A percentile compares a stretch with the other conserved stretches of the same genome.
phyloP scores from a whole-genome alignment of 495 filamentous ascomycete species.

The Stereocaulon alpinum region DNA sequence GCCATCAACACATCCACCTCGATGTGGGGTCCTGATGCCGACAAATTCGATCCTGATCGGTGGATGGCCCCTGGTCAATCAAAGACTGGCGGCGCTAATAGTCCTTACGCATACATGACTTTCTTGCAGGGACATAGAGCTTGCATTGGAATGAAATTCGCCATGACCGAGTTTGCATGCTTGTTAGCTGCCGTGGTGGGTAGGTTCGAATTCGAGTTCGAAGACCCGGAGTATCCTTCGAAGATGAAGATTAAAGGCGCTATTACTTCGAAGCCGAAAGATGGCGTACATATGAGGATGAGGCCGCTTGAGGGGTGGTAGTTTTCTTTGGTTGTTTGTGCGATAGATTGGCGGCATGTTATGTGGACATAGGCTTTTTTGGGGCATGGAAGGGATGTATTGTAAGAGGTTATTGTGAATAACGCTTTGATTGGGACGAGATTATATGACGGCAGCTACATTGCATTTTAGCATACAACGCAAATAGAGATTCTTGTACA shows the following conservation, averaged over 20 bases:
- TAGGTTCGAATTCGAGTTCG: constrained; percentile 53
- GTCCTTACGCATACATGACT: constrained; percentile 67
- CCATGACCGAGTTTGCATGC: constrained; percentile 72
- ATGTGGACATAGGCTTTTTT: not conserved
- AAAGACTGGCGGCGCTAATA: constrained; percentile 43
- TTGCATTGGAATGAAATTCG: constrained; percentile 76
- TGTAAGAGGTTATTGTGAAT: too few species aligned
- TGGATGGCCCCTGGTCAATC: constrained; percentile 51
- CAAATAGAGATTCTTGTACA: too few species aligned
- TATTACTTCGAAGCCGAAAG: constrained; percentile 52
- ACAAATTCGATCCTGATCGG: constrained; percentile 69
- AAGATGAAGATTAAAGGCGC: constrained; percentile 48
- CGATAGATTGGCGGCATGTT: not conserved
- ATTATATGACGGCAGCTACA: too few species aligned
- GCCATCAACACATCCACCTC: constrained; percentile 61
- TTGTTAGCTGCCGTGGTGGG: constrained; percentile 68
- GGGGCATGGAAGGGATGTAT: too few species aligned
- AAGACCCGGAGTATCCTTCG: constrained; percentile 39
- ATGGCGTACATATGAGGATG: constrained; percentile 54
- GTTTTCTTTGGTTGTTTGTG: not conserved
- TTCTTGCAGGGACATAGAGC: constrained; percentile 74
- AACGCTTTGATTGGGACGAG: too few species aligned
- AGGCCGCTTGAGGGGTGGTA: constrained; percentile 56
- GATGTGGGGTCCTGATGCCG: constrained; percentile 77
- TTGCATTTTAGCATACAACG: too few species aligned